Conservation (phyloP, 352 stramenopile species). For the Phytopythium montanum region DNA sequence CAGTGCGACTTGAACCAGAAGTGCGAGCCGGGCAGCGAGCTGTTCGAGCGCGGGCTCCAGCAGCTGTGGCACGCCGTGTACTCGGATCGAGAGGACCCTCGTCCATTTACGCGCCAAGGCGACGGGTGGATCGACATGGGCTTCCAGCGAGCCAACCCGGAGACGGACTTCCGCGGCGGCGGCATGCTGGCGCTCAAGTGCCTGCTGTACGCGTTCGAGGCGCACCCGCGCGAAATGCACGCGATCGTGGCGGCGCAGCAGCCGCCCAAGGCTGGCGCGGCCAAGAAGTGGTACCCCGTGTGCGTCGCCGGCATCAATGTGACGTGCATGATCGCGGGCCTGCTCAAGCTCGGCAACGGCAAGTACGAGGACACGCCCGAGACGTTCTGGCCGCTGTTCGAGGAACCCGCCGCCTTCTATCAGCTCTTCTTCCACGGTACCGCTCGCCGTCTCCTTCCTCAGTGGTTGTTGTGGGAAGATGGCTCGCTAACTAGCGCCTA, state of each 20-base stretch:
- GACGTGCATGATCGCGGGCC: constrained; percentile 70
- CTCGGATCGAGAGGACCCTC: constrained; percentile 11
- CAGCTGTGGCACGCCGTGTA: constrained; percentile 66
- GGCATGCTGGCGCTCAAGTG: constrained; percentile 80
- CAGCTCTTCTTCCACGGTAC: constrained; percentile 70
- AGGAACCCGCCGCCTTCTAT: constrained; percentile 83
- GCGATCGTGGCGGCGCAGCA: constrained; percentile 47
- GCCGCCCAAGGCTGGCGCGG: constrained; percentile 19
- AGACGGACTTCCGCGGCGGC: constrained; percentile 84
- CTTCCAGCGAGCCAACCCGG: constrained; percentile 73
- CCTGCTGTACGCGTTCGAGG: constrained; percentile 78
- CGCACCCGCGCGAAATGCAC: constrained; percentile 68
- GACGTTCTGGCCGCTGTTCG: constrained; percentile 70
- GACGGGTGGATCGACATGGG: constrained; percentile 73
- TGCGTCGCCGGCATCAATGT: constrained; percentile 84
- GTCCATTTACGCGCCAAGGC: constrained; percentile 33
- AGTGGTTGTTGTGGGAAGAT: neutral
- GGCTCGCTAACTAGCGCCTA: neutral
- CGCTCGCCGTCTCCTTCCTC: neutral
- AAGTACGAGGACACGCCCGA: constrained; percentile 35
- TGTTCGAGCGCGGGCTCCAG: constrained; percentile 60
- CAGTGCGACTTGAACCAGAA: constrained; percentile 66
- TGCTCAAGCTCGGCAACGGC: constrained; percentile 66
- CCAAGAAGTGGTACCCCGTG: constrained; percentile 75
- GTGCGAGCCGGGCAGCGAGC: constrained; percentile 47